Percentiles rank a stretch among this genome's conserved stretches.
Conservation (phyloP, 139 green algal genomes). For the Tetraselmis striata region DNA sequence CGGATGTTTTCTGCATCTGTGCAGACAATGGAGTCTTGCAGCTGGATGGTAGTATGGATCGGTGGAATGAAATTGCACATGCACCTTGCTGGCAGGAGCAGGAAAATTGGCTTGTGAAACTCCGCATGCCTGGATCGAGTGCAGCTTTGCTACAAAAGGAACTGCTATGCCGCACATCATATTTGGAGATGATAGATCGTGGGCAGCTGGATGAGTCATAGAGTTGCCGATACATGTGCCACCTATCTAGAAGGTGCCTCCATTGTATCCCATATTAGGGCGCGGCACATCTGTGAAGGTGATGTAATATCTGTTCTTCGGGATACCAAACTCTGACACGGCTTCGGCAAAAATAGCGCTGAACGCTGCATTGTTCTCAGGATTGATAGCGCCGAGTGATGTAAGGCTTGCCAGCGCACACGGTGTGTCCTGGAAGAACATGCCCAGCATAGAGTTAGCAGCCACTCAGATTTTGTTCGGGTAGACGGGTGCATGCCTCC, state of each 20-base stretch:
- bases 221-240: no score
- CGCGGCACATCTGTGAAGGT: not conserved
- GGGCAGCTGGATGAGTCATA: not conserved
- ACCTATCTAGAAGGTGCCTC: not conserved
- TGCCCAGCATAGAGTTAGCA: no score
- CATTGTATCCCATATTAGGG: not conserved
- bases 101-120: not conserved
- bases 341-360: not conserved
- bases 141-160: not conserved
- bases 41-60: no score
- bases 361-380: not conserved
- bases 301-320: not conserved
- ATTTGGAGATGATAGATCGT: not conserved
- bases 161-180: not conserved
- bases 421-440: not conserved
- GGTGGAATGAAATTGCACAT: no score
- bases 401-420: not conserved
- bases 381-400: not conserved
- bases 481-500: no score
- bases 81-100: no score
- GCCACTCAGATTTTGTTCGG: no score
- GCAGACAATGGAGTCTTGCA: no score
- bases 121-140: not conserved
- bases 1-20: not conserved
- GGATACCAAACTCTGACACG: not conserved